Conservation (phyloP, 176 grass and related monocot genomes). For the Carex cristatella region DNA sequence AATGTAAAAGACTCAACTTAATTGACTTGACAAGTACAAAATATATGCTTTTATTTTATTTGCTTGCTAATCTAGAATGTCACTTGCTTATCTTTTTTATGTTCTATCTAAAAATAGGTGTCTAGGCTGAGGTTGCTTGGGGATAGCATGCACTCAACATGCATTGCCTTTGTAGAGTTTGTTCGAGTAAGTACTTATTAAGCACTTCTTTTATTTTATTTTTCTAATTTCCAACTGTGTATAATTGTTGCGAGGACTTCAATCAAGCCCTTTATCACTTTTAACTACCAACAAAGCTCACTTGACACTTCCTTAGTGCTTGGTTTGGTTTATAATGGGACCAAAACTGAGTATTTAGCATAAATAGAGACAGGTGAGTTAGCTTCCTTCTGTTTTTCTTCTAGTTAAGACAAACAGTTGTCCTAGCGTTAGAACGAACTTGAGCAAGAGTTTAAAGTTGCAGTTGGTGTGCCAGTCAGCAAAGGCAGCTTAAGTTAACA, state of each 20-base stretch:
- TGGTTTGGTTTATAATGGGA: conserved; percentile 1
- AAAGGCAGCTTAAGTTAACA: background rate
- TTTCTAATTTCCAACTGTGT: background rate
- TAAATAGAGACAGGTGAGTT: background rate
- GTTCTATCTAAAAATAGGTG: conserved; percentile 39
- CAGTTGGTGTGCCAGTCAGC: background rate
- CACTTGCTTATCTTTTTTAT: background rate
- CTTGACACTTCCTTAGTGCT: background rate
- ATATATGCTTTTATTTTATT: background rate
- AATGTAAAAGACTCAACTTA: background rate
- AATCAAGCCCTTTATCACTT: background rate
- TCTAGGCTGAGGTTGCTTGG: conserved; percentile 87
- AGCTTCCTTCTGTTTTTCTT: background rate
- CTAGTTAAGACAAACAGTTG: background rate
- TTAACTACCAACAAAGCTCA: background rate
- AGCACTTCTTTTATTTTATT: background rate
- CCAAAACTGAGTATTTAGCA: background rate
- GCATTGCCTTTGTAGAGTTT: conserved; percentile 98
- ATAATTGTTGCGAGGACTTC: background rate
- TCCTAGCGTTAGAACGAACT: background rate
- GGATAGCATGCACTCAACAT: conserved; percentile 79
- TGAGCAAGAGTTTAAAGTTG: background rate
- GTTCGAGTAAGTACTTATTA: conserved; percentile 50
- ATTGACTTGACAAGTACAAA: background rate
- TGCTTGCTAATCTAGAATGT: background rate